Evolutionary conservation across 345 rosid genomes (phyloP), one percentile per base, ranked within the genome.

Genomic region (Pelargonium nanum): DNA sequence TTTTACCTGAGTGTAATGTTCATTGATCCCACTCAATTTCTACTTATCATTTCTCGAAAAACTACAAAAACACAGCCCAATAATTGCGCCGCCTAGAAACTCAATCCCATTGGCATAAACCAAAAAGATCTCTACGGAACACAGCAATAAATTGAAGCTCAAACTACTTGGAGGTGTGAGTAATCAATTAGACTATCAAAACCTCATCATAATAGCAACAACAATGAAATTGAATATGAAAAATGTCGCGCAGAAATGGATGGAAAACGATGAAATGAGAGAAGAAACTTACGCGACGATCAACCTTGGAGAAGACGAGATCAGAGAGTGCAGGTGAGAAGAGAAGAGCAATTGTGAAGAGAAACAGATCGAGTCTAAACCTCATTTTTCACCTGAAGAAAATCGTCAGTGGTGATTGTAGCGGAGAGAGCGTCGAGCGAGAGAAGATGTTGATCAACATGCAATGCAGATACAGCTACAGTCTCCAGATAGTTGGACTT

Each of bases 251-350:
- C 4, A 28, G 7, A 28, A 2, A 3, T 2, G 7, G 48, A 50
- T 53, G 22, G 20, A 13, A 1, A 53, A 19, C n/a, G 9, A n/a
- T 13, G 20, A 51, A 4, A 44, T 20, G 17, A 4, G 55, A 40
- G 53, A 6, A 23, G 26, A 20, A 64, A 78, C 94, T 83, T 86
- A 93, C 97, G 59, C 85, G 96, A 67, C 96, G 90, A 59, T 89
- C 96, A 30, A 93, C 97, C 75, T 80, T 87, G 66, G 97, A 85
- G 69, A 92, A 69, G 62, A 87, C 60, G 67, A 89, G 87, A 83
- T 89, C 94, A 74, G 92, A 87, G 72, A 78, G 77, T 2, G 64
- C 88, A 16, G 92, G 83, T 25, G 92, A 59, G 5, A 81, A 67
- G 16, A 93, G 75, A 21, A 81, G 4, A 22, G 75, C 55, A 48